A percentile compares a stretch with the other conserved stretches of the same genome.
Conservation (phyloP, 805 yeast species). For the Kodamaea jinghongensis region DNA sequence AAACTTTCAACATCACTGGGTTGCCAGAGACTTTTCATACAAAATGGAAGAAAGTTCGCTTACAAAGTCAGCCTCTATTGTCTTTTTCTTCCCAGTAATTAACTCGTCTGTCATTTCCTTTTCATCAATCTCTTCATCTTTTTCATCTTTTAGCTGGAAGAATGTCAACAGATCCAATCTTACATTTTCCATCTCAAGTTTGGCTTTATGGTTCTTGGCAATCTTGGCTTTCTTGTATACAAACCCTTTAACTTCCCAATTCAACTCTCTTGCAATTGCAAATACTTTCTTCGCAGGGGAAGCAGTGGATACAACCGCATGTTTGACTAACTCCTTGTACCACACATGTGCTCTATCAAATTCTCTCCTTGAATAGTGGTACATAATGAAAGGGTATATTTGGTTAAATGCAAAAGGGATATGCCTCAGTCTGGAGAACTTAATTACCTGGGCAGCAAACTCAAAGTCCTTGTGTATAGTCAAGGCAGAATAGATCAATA, state of each 20-base stretch:
- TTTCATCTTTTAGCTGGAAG: conserved; percentile 11
- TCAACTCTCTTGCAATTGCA: conserved; percentile 31
- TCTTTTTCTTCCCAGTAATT: conserved; percentile 11
- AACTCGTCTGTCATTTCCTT: conserved; percentile 21
- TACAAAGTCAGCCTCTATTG: conserved; percentile 15
- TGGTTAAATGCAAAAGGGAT: conserved; percentile 40
- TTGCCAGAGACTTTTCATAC: conserved; percentile 6
- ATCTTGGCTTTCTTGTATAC: conserved; percentile 25
- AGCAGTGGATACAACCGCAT: conserved; percentile 31
- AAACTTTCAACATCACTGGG: background rate
- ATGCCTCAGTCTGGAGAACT: conserved; percentile 21
- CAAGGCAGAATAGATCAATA: conserved; percentile 31
- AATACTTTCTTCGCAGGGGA: conserved; percentile 27
- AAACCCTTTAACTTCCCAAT: conserved; percentile 37
- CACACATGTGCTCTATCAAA: conserved; percentile 32
- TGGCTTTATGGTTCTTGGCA: conserved; percentile 21
- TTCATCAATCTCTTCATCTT: conserved; percentile 10
- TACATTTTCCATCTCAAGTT: conserved; percentile 17
- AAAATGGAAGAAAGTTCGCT: conserved; percentile 21
- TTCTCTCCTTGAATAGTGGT: conserved; percentile 32
- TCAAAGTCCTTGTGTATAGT: conserved; percentile 30
- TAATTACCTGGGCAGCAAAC: conserved; percentile 32
- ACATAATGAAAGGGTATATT: conserved; percentile 36
- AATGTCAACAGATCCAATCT: conserved; percentile 17
- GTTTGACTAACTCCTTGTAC: conserved; percentile 33